Evolutionary conservation across 495 filamentous ascomycete species (phyloP), one percentile per base, ranked within the genome.

Genomic region (Penicillium paxilli): DNA sequence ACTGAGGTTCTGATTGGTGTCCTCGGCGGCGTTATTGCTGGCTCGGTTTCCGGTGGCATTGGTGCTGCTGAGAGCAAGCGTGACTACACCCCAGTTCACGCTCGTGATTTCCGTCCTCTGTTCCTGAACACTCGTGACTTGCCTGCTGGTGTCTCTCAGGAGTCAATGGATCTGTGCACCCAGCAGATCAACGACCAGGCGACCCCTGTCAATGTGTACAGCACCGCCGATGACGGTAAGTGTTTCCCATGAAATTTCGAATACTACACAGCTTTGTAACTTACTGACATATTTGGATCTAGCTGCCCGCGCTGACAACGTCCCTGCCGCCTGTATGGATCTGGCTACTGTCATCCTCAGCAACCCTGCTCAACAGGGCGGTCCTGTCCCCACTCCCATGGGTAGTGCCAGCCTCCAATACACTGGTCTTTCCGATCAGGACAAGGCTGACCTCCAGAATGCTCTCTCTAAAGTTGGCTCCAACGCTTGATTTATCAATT

Each of bases 271-370:
- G n/a, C n/a, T n/a, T n/a, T n/a, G n/a, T n/a, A n/a, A n/a, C n/a
- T n/a, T n/a, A n/a, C 33, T 37, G 33, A 37, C 33, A 8, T 4
- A 8, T 6, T 5, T 11, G 26, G 11, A 26, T 17, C 26, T 26
- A 32, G 45, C 45, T 32, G 45, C 26, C 11, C 45, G 19, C 9
- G 24, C 26, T 5, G 26, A 48, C 5, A 24, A 24, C 12, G 11
- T 48, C 33, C 45, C 45, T 24, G 21, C 45, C 25, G 45, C 45
- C 9, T 48, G 45, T 24, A 48, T 48, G 45, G 19, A 48, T 26
- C 45, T 48, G 16, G 45, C 45, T 20, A 48, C 45, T n/a, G 45
- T 48, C 16, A 14, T 48, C 25, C 24, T 24, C 45, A 24, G 45
- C 26, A 20, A 48, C 45, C 45, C 45, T 32, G 20, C 45, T 24